phyloP scores from a whole-genome alignment of 2,329 filamentous ascomycete genomes.

The Coniochaeta sp. region DNA sequence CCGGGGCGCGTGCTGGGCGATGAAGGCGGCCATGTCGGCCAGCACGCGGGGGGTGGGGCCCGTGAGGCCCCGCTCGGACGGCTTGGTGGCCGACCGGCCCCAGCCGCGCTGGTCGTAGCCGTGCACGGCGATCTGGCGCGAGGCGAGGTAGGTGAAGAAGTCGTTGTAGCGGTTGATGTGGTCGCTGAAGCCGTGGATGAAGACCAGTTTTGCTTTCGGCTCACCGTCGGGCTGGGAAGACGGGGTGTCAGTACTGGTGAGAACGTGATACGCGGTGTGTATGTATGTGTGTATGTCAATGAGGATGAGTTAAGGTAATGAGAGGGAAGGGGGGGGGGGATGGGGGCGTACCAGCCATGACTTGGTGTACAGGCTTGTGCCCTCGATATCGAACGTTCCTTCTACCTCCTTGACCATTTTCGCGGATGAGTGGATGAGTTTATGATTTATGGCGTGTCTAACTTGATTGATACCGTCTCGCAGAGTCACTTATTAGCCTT shows the following conservation, averaged over 20 bases:
- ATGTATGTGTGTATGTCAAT: not conserved
- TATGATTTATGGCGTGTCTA: not conserved
- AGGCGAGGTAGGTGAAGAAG: conserved; percentile 65
- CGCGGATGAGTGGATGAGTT: conserved; percentile 1
- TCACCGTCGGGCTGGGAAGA: conserved; percentile 41
- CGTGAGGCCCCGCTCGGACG: conserved; percentile 60
- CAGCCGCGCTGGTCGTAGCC: conserved; percentile 84
- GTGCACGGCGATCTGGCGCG: conserved; percentile 66
- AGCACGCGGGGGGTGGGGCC: conserved; percentile 69
- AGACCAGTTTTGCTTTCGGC: conserved; percentile 64
- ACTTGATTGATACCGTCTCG: not conserved
- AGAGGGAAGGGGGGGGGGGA: not conserved
- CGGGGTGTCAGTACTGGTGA: conserved; percentile 4
- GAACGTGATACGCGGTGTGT: conserved; percentile 2
- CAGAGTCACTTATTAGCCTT: not conserved
- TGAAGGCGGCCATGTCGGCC: conserved; percentile 70
- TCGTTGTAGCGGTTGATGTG: conserved; percentile 71
- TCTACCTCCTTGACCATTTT: conserved; percentile 37
- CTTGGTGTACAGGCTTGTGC: conserved; percentile 45
- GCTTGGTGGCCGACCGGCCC: conserved; percentile 62
- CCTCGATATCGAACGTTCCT: conserved; percentile 39
- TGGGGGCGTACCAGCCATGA: conserved; percentile 47
- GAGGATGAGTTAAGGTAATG: too few relatives aligned
- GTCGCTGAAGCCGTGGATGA: conserved; percentile 87
- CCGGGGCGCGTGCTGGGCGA: conserved; percentile 49